Base-by-base conservation (phyloP, 768 basidiomycete genomes). In the Jaapia argillacea region DNA sequence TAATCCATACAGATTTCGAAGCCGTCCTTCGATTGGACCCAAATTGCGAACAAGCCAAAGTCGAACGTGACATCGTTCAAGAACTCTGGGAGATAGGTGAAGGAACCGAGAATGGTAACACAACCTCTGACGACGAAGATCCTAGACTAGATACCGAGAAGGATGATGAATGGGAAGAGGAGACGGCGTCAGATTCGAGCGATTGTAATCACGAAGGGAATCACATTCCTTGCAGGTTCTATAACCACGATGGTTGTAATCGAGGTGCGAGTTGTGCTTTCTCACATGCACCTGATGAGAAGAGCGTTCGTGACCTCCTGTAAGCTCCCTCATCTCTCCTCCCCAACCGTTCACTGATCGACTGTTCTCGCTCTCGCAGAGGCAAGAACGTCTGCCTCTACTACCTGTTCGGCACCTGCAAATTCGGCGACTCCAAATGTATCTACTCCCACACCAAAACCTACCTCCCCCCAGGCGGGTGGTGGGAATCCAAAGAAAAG, bases 211-310 rank as follows among this genome's bases (percentile, higher is more conserved):
- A 51, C 42, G 42, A 36, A 6, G 54, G 46, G 24, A 47, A 24
- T 22, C 44, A 37, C 27, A 45, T 40, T 3, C 52, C 54, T 13
- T 55, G 54, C 27, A 43, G 49, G 22, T 53, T 49, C 46, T 55
- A 55, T 50, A 55, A 55, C 48, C 50, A 49, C 52, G 33, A 40
- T n/a, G 48, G 48, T 35, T 55, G 54, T 39, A 38, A 39, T 39
- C 45, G 48, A 40, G 52, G 52, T 22, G 31, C 6, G 7, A n/a
- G 16, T 28, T 43, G 42, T 43, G 10, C 31, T 6, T 43, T 6
- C 33, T 10, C 6, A 22, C 42, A 43, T 23, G 26, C 37, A n/a
- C 31, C 42, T 6, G 42, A 43, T 14, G n/a, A 6, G 6, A 10
- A 23, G 14, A 43, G 42, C 33, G 22, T 43, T 7, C 6, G 42